phyloP scores from a whole-genome alignment of 208 protist species.

The Balamuthia mandrillaris region DNA sequence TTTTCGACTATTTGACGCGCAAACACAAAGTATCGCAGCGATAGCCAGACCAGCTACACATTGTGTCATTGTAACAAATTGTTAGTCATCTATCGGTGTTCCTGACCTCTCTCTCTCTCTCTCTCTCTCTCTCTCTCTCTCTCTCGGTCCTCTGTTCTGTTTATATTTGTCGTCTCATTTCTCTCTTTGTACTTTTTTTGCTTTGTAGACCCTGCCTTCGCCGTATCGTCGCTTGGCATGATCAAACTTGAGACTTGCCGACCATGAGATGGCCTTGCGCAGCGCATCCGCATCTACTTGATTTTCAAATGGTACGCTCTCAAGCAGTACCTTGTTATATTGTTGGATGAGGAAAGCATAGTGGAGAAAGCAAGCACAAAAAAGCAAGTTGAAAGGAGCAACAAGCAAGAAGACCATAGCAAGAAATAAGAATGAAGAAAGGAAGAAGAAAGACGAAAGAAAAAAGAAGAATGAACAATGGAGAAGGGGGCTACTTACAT shows the following conservation, averaged over 20 bases:
- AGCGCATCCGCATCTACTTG: not conserved
- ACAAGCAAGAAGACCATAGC: not conserved
- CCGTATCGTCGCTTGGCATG: conserved; percentile 11
- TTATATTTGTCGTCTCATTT: not conserved
- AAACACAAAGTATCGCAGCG: conserved; percentile 20
- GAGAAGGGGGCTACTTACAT: not conserved
- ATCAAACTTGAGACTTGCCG: conserved; percentile 30
- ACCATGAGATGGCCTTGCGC: not conserved
- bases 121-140: too few species aligned
- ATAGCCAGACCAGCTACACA: conserved; percentile 16
- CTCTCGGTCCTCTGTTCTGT: too few species aligned
- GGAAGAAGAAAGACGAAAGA: not conserved
- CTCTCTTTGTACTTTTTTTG: not conserved
- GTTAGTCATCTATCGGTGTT: not conserved
- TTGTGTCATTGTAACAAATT: not conserved
- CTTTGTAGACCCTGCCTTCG: conserved; percentile 32
- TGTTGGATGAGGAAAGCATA: not conserved
- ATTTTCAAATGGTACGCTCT: not conserved
- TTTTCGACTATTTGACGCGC: not conserved
- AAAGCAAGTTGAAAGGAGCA: not conserved
- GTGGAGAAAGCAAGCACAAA: not conserved
- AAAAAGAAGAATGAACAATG: not conserved
- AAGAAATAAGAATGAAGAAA: not conserved
- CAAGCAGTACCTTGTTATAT: conserved; percentile 7
- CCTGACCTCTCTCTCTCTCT: too few species aligned